These are phyloP conservation scores for Phytophthora fragariaefolia DNA, from an alignment of 352 stramenopile species.

Conservation along the genomic window DNA sequence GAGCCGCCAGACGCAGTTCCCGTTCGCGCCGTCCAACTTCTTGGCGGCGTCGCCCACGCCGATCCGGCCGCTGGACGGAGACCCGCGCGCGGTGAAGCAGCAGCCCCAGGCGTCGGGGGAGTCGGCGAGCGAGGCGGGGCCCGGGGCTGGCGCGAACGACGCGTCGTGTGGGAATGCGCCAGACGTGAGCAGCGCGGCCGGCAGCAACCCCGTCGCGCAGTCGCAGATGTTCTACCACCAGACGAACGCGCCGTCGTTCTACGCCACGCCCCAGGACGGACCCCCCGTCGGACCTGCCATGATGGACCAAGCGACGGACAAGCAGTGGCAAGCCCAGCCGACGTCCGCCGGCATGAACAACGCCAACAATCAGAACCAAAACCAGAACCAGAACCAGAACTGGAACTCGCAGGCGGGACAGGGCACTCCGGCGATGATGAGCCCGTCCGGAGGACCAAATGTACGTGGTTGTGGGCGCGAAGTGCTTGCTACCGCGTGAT, in stretches of 20 bases:
- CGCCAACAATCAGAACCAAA: conserved; percentile 29
- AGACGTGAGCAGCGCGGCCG: conserved; percentile 14
- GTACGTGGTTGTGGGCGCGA: conserved; percentile 24
- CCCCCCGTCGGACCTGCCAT: conserved; percentile 43
- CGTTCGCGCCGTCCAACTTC: conserved; percentile 70
- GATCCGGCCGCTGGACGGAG: conserved; percentile 73
- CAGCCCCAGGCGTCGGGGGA: conserved; percentile 27
- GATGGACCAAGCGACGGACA: conserved; percentile 49
- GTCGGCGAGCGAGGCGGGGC: background rate
- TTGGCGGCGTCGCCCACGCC: conserved; percentile 71
- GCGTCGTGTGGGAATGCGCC: conserved; percentile 1
- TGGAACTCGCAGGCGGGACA: conserved; percentile 39
- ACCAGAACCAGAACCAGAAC: conserved; percentile 26
- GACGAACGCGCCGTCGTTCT: conserved; percentile 66
- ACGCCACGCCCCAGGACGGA: conserved; percentile 54
- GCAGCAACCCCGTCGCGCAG: conserved; percentile 42
- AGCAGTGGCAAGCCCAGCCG: conserved; percentile 44
- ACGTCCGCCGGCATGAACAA: conserved; percentile 24
- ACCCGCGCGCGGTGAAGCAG: conserved; percentile 54
- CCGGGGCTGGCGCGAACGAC: conserved; percentile 5
- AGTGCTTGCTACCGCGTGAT: background rate
- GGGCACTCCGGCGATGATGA: conserved; percentile 15
- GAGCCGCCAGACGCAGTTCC: conserved; percentile 51
- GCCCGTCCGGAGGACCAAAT: conserved; percentile 19
- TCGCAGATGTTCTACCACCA: conserved; percentile 70